These are phyloP conservation scores for Celoporthe dispersa DNA, from an alignment of 2,329 filamentous ascomycete genomes.

Conservation along the genomic window DNA sequence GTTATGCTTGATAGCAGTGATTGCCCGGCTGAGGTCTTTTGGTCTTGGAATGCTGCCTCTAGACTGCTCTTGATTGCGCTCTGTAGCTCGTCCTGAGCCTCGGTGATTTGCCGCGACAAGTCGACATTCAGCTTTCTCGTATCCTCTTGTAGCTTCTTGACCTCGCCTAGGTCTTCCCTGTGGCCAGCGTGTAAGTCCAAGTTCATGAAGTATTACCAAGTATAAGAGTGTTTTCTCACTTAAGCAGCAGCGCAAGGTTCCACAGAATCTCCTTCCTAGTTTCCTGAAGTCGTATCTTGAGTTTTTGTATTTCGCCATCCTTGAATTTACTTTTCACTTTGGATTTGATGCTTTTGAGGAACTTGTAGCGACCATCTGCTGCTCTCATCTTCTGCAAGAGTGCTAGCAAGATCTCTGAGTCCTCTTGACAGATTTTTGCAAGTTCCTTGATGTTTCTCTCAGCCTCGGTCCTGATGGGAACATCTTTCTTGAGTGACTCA, in stretches of 20 bases:
- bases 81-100: not conserved
- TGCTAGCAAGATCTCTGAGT: slow-evolving; percentile 19
- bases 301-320: slow-evolving; percentile 29
- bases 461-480: slow-evolving; percentile 11
- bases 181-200: not conserved
- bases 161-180: not conserved
- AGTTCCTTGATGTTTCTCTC: slow-evolving; percentile 23
- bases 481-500: not conserved
- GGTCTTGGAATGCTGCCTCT: not conserved
- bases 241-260: slow-evolving; percentile 22
- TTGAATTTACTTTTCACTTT: slow-evolving; percentile 33
- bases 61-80: not conserved
- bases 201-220: not conserved
- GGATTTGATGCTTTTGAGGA: slow-evolving; percentile 17
- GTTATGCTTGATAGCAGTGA: not conserved
- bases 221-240: not conserved
- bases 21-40: not conserved
- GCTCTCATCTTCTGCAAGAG: slow-evolving; percentile 25
- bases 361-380: not conserved
- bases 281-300: slow-evolving; percentile 27
- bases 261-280: slow-evolving; percentile 30
- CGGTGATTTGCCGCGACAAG: slow-evolving; percentile 3
- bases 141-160: slow-evolving; percentile 7
- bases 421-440: slow-evolving; percentile 21
- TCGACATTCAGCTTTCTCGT: not conserved